phyloP scores from a whole-genome alignment of 2,329 filamentous ascomycete genomes.

The Beauveria sp. region DNA sequence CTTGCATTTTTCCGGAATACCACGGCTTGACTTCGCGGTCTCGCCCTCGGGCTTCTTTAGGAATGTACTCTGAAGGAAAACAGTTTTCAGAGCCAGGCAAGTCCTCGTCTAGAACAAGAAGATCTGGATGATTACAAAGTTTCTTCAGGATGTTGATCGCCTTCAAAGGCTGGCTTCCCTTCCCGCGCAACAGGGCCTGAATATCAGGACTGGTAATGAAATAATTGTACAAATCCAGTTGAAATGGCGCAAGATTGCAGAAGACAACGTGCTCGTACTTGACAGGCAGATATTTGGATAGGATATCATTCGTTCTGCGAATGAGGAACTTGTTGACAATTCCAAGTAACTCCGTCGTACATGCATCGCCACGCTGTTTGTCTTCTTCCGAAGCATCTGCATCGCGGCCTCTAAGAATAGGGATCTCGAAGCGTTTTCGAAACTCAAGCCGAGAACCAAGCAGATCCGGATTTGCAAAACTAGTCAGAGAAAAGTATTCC shows the following conservation, averaged over 20 bases:
- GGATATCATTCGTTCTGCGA: constrained; percentile 90
- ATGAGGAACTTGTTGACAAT: constrained; percentile 99
- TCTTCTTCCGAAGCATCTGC: constrained; percentile 81
- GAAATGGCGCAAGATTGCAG: constrained; percentile 89
- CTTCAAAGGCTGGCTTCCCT: constrained; percentile 92
- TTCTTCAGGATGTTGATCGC: constrained; percentile 97
- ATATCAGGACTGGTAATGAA: constrained; percentile 96
- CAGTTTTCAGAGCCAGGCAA: constrained; percentile 77
- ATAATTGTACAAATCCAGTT: constrained; percentile 89
- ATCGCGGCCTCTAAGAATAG: constrained; percentile 86
- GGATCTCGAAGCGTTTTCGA: constrained; percentile 86
- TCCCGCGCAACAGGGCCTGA: constrained; percentile 81
- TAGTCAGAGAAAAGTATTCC: constrained; percentile 92
- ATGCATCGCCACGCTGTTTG: constrained; percentile 73
- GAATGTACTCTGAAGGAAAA: constrained; percentile 81
- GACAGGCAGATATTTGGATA: constrained; percentile 94
- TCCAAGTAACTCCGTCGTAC: constrained; percentile 69
- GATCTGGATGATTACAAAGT: constrained; percentile 94
- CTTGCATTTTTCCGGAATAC: constrained; percentile 98
- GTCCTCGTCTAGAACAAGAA: constrained; percentile 75
- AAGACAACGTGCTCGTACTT: constrained; percentile 99
- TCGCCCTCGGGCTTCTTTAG: constrained; percentile 77
- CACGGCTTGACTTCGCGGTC: constrained; percentile 89
- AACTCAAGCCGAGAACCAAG: constrained; percentile 87
- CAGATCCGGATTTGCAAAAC: constrained; percentile 91